Evolutionary conservation across 805 yeast genomes (phyloP), one percentile per base, ranked within the genome.

Genomic region (Saccharomyces cerevisiae): DNA sequence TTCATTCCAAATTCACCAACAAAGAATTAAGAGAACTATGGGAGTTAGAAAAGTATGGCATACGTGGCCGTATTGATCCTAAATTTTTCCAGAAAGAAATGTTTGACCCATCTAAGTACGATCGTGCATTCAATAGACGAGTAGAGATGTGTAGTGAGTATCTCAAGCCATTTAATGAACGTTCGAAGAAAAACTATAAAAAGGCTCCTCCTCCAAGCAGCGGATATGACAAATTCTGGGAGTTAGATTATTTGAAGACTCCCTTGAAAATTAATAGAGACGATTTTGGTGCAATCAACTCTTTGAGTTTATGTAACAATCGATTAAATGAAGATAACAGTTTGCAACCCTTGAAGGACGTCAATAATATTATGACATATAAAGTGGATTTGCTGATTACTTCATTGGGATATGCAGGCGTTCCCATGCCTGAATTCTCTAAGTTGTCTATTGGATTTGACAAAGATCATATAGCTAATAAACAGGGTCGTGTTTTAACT

Each of bases 21-120:
- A 92, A 90, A 66, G 99, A 94, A 69, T 77, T 92, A 26, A 78
- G 97, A 65, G 98, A 94, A 65, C 72, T 92, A 41, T 73, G 91
- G 64, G 86, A 83, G 52, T 69, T 89, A 53, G 76, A 72, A 53
- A 70, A 74, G 30, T 71, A 73, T 43, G 82, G 83, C 0, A 79
- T 85, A 53, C 65, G 69, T 10, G 82, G 83, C 2, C 65, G 74
- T 48, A 77, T 79, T 8, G 74, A 74, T 0, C 71, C 73, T 3
- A 60, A 61, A 13, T 68, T 69, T n/a, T 64, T 73, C 13, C 51
- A 70, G 13, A 60, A 61, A 9, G 59, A 61, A 6, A 59, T 64
- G 49, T 58, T 70, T 4, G 59, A 65, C 29, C 48, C 64, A 48
- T 62, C 68, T 30, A 59, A 56, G 10, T 65, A 79, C 55, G 76